Conservation (phyloP, 2,329 filamentous ascomycete genomes). For the Colletotrichum costaricense region DNA sequence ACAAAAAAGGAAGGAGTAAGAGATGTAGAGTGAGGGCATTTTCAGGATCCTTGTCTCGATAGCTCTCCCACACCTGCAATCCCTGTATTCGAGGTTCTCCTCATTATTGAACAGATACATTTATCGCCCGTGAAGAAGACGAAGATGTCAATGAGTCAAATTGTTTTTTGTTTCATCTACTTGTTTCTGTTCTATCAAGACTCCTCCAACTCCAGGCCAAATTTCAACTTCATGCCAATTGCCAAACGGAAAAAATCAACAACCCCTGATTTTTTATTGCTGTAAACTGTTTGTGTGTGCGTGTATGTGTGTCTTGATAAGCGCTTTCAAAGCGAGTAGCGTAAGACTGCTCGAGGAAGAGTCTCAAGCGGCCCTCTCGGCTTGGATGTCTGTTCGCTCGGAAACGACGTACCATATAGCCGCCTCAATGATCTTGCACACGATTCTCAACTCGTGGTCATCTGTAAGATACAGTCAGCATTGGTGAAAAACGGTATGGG, state of each 20-base stretch:
- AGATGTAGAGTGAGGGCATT: no score
- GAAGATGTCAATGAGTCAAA: not conserved
- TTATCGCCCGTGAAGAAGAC: not conserved
- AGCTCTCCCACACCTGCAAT: not conserved
- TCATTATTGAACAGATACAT: no score
- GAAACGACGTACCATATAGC: slow-evolving; percentile 75
- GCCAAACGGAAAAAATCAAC: no score
- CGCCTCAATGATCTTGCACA: slow-evolving; percentile 78
- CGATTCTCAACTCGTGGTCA: slow-evolving; percentile 73
- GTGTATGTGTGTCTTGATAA: slow-evolving; percentile 2
- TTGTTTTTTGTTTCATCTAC: not conserved
- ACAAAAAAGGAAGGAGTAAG: no score
- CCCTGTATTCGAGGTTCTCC: no score
- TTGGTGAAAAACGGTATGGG: not conserved
- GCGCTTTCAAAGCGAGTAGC: slow-evolving; percentile 11
- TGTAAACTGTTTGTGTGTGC: not conserved
- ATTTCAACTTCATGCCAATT: not conserved
- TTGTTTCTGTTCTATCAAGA: not conserved
- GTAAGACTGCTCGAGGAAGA: not conserved
- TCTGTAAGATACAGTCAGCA: slow-evolving; percentile 47
- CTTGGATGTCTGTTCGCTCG: slow-evolving; percentile 54
- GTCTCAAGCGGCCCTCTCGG: slow-evolving; percentile 27
- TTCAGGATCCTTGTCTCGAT: no score
- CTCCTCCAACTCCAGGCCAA: not conserved
- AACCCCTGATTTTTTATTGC: no score